Evolutionary conservation across 2,329 filamentous ascomycete species (phyloP), one percentile per base, ranked within the genome.

Genomic region (Curvularia spicifera): DNA sequence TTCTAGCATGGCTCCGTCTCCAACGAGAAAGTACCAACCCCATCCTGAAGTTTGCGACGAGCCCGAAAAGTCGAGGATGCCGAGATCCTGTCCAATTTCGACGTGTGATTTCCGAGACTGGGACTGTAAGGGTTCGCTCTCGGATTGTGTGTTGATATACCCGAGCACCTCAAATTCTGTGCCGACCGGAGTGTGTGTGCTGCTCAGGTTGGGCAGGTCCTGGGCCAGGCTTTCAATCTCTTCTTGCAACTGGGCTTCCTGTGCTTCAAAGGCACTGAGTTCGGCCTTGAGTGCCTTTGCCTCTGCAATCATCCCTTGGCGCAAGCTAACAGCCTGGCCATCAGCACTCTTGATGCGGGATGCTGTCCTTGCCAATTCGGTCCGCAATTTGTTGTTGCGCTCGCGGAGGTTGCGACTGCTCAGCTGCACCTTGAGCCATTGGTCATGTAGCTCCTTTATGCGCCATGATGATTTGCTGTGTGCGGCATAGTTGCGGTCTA

Each of bases 11-110:
- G 93, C 93, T 8, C 88, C 95, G 71, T 96, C 93, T 72, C 94
- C 91, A n/a, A 91, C 82, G 10, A 99, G 86, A 78, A 93, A 98
- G 80, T 99, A 99, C 91, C 93, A 99, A 1, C 95, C 95, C 94
- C 94, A 99, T 37, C 95, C 95, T 3, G 89, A 91, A 1, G 91
- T 89, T n/a, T 85, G 87, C 1, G 89, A 89, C 5, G 93, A 92
- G 58, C 85, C 88, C 5, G 89, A 83, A 72, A 99, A 97, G 79
- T 99, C 94, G 51, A 99, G 82, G n/a, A 99, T 84, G 33, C 89
- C 88, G n/a, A 99, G 85, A 71, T 93, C 87, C 4, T 87, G 83
- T 31, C 95, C 95, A 67, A 99, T 94, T 66, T 94, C 85, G 7
- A 95, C 90, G 76, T 97, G 93, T 0, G 91, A 94, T 42, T 87